phyloP scores from a whole-genome alignment of 495 filamentous ascomycete genomes.

The Pyrenula aspistea region DNA sequence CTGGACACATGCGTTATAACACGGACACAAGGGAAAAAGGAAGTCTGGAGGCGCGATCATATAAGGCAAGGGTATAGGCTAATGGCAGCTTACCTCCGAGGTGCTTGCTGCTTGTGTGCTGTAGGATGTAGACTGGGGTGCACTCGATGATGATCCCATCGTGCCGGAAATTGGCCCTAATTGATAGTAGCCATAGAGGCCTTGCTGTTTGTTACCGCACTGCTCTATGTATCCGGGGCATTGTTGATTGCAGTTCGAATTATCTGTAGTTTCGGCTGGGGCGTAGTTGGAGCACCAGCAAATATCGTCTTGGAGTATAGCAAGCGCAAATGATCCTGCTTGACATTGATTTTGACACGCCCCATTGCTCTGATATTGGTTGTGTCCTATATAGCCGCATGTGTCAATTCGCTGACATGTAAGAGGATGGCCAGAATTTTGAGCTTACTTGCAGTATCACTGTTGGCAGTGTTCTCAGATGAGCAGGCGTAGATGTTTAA shows the following conservation, averaged over 20 bases:
- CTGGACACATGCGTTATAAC: slow-evolving; percentile 10
- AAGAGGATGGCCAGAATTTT: too few species aligned
- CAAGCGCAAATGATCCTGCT: slow-evolving; percentile 48
- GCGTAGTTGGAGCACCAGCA: slow-evolving; percentile 73
- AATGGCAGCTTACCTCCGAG: slow-evolving; percentile 11
- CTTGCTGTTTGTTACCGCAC: slow-evolving; percentile 44
- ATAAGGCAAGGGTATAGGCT: slow-evolving; percentile 1
- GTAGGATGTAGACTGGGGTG: neutral
- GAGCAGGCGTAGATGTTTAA: slow-evolving; percentile 30
- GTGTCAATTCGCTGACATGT: slow-evolving; percentile 2
- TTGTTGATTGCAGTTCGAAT: slow-evolving; percentile 35
- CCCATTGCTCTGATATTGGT: slow-evolving; percentile 55
- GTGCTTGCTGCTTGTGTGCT: slow-evolving; percentile 4
- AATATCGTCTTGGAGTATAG: slow-evolving; percentile 44
- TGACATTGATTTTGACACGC: slow-evolving; percentile 43
- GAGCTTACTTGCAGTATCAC: slow-evolving; percentile 18
- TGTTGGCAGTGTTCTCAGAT: slow-evolving; percentile 31
- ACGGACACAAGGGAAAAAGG: slow-evolving; percentile 9
- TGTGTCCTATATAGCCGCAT: slow-evolving; percentile 26
- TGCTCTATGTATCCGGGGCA: slow-evolving; percentile 60
- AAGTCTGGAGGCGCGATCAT: slow-evolving; percentile 7
- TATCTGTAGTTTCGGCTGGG: slow-evolving; percentile 32
- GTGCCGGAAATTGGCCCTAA: slow-evolving; percentile 39
- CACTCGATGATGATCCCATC: slow-evolving; percentile 10
- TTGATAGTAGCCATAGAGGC: slow-evolving; percentile 49